Conservation (phyloP, 208 protist species). For the Trypanosoma melophagium region DNA sequence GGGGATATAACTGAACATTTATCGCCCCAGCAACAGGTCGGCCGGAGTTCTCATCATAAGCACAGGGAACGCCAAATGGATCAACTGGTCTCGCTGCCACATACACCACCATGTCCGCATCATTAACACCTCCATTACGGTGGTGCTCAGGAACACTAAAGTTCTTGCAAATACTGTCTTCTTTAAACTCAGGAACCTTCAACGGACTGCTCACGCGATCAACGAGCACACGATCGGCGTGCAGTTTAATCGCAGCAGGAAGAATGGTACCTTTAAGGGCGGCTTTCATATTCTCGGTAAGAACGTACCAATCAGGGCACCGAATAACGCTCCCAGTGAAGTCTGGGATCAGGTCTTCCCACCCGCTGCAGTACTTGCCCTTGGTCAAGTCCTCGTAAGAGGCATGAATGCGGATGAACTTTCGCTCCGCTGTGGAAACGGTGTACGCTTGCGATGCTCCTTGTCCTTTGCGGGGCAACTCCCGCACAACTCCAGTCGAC, state of each 20-base stretch:
- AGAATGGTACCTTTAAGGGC: not conserved
- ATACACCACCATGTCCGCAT: constrained; percentile 25
- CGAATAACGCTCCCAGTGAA: no score
- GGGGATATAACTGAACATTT: constrained; percentile 44
- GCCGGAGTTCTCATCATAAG: constrained; percentile 1
- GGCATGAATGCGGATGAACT: no score
- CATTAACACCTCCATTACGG: constrained; percentile 2
- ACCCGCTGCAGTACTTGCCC: no score
- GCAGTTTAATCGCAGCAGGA: constrained; percentile 15
- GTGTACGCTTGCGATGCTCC: no score
- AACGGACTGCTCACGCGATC: not conserved
- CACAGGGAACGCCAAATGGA: constrained; percentile 36
- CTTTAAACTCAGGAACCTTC: not conserved
- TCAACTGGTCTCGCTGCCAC: constrained; percentile 16
- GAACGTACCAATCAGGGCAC: no score
- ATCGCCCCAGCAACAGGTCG: constrained; percentile 39
- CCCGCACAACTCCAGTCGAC: no score
- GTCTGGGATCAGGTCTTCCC: no score
- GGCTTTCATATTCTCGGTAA: not conserved
- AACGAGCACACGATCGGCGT: constrained; percentile 15
- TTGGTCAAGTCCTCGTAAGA: no score
- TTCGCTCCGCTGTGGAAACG: no score
- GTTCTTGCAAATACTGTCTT: not conserved
- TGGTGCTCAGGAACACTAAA: constrained; percentile 15
- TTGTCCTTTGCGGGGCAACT: no score